Evolutionary conservation across 1,139 yeast species (phyloP).

Genomic region (Geotrichum fermentans): DNA sequence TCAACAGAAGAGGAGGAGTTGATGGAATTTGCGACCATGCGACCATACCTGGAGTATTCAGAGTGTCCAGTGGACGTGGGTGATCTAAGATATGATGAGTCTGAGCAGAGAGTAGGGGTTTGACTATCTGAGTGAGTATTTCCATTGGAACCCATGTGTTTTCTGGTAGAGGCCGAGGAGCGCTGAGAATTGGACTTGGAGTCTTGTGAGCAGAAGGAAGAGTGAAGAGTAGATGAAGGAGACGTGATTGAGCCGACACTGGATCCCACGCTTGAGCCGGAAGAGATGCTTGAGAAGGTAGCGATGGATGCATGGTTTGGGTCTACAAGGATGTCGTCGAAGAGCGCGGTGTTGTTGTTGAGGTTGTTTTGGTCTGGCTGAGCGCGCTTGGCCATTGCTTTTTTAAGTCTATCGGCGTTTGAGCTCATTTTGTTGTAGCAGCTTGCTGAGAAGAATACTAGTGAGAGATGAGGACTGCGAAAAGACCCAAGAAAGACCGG

Average conservation of each 20-base stretch:
- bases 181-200: neutral
- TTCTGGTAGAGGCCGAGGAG: neutral
- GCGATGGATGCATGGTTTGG: slow-evolving; percentile 1
- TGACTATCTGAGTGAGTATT: slow-evolving; percentile 1
- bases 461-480: neutral
- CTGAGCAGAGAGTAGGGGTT: slow-evolving; percentile 5
- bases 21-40: slow-evolving; percentile 8
- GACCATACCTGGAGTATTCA: slow-evolving; percentile 3
- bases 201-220: neutral
- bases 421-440: neutral
- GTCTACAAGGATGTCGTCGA: slow-evolving; percentile 1
- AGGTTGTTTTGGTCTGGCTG: slow-evolving; percentile 6
- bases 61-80: slow-evolving; percentile 4
- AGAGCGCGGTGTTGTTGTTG: neutral
- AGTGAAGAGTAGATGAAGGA: neutral
- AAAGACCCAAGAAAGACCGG: neutral
- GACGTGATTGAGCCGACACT: neutral
- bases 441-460: neutral
- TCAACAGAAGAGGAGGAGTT: slow-evolving; percentile 8
- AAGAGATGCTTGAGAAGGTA: slow-evolving; percentile 10
- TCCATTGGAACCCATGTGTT: neutral
- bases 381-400: slow-evolving; percentile 6
- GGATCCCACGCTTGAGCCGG: neutral
- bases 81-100: slow-evolving; percentile 4
- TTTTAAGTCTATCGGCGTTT: slow-evolving; percentile 13